These are phyloP conservation scores for Lentinula edodes DNA, from an alignment of 768 basidiomycete genomes.

Conservation along the genomic window DNA sequence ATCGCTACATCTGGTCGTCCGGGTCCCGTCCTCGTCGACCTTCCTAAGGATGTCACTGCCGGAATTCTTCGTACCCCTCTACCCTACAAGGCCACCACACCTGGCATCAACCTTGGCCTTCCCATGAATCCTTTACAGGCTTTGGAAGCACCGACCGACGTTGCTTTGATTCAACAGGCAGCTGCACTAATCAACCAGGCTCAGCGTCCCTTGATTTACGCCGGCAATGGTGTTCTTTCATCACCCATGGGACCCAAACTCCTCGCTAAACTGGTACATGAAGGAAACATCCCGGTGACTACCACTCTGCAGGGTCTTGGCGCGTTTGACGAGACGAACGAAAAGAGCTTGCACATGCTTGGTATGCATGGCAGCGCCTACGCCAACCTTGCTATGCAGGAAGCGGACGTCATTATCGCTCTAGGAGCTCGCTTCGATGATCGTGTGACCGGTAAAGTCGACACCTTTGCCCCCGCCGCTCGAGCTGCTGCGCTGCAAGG, in stretches of 20 bases:
- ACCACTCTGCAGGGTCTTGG: constrained; percentile 96
- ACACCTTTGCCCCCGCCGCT: constrained; percentile 88
- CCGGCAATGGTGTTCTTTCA: constrained; percentile 85
- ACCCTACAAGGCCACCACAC: constrained; percentile 81
- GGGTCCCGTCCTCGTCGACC: constrained; percentile 95
- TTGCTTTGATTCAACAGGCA: constrained; percentile 68
- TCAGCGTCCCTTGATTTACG: constrained; percentile 87
- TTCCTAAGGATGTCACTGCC: constrained; percentile 99
- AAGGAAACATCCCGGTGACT: constrained; percentile 94
- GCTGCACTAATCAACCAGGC: constrained; percentile 90
- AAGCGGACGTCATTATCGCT: constrained; percentile 96
- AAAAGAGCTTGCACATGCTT: constrained; percentile 90
- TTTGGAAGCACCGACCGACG: constrained; percentile 54
- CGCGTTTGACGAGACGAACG: constrained; percentile 87
- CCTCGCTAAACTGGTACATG: constrained; percentile 68
- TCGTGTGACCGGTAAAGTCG: constrained; percentile 90
- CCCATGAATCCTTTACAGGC: constrained; percentile 69
- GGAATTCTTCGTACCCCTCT: constrained; percentile 81
- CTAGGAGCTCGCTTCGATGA: constrained; percentile 97
- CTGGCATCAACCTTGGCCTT: constrained; percentile 68
- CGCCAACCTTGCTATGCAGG: constrained; percentile 96
- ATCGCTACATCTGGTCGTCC: constrained; percentile 97
- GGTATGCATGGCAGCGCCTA: constrained; percentile 99
- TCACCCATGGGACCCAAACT: constrained; percentile 78
- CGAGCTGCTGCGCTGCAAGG: constrained; percentile 79